Percentiles rank a stretch among this genome's conserved stretches.
Evolutionary conservation across 495 filamentous ascomycete species (phyloP).

Genomic region (Penicillium cosmopolitanum): DNA sequence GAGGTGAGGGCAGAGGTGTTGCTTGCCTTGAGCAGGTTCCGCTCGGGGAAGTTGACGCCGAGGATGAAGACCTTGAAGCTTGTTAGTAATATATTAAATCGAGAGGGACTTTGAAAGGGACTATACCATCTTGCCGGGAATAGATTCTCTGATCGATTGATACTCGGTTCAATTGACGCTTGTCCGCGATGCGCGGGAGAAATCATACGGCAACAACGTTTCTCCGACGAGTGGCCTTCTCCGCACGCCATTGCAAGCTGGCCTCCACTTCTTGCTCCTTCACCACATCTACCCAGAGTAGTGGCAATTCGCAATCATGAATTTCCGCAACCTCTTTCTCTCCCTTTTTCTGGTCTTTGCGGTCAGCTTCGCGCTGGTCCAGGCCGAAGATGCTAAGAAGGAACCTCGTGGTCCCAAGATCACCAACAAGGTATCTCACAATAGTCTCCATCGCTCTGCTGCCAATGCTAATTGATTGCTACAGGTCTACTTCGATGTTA

Average conservation of each 20-base stretch:
- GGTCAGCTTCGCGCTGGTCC: slow-evolving; percentile 61
- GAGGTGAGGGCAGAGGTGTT: slow-evolving; percentile 16
- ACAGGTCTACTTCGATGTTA: slow-evolving; percentile 91
- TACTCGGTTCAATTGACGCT: slow-evolving; percentile 13
- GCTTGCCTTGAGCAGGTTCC: slow-evolving; percentile 75
- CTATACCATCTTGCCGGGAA: slow-evolving; percentile 40
- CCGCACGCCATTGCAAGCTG: slow-evolving; percentile 48
- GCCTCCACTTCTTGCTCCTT: slow-evolving; percentile 30
- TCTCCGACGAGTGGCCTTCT: slow-evolving; percentile 36
- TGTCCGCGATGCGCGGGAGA: slow-evolving; percentile 32
- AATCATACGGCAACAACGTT: slow-evolving; percentile 42
- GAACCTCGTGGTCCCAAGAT: slow-evolving; percentile 94
- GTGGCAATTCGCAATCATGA: slow-evolving; percentile 48
- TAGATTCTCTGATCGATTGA: slow-evolving; percentile 12
- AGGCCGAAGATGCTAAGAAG: slow-evolving; percentile 71
- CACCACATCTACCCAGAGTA: slow-evolving; percentile 17
- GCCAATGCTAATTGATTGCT: slow-evolving; percentile 16
- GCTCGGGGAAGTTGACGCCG: slow-evolving; percentile 82
- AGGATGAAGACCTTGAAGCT: slow-evolving; percentile 74
- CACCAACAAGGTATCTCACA: slow-evolving; percentile 74
- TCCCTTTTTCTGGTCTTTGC: slow-evolving; percentile 76
- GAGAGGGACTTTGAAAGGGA: background rate
- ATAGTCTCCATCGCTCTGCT: background rate
- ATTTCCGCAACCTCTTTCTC: slow-evolving; percentile 55
- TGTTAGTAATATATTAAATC: background rate